These are phyloP conservation scores for Marsdenia floribunda DNA, from an alignment of 257 asterid genomes.

Conservation along the genomic window DNA sequence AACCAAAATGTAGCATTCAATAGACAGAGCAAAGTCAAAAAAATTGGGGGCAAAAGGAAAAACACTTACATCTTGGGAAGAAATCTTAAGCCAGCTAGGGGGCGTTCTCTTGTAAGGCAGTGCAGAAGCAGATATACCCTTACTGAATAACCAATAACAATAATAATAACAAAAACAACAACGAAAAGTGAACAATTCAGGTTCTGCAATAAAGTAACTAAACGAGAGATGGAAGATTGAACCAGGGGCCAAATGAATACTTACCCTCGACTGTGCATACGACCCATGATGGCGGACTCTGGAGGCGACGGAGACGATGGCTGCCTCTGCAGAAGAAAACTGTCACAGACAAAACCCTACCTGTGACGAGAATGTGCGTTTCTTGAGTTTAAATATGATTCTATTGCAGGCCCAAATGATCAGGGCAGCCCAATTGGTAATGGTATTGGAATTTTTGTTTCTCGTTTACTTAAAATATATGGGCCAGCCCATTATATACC, in stretches of 20 bases:
- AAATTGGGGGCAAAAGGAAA: background rate
- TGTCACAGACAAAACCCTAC: slow-evolving; percentile 21
- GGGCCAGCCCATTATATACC: too few relatives aligned
- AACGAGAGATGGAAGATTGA: background rate
- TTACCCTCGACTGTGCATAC: slow-evolving; percentile 87
- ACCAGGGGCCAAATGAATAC: background rate
- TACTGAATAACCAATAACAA: slow-evolving; percentile 30
- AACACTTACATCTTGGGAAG: slow-evolving; percentile 50
- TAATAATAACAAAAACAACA: background rate
- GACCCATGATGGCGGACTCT: slow-evolving; percentile 61
- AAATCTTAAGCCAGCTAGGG: slow-evolving; percentile 77
- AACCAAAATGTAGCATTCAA: background rate
- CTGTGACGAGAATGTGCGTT: background rate
- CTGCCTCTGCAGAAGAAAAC: background rate
- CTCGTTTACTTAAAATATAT: too few relatives aligned
- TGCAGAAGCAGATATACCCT: slow-evolving; percentile 88
- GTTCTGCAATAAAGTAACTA: too few relatives aligned
- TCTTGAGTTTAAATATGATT: too few relatives aligned
- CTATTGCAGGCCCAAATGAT: too few relatives aligned
- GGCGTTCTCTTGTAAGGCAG: slow-evolving; percentile 82
- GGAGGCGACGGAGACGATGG: slow-evolving; percentile 14
- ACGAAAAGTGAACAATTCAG: background rate
- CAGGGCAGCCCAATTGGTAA: too few relatives aligned
- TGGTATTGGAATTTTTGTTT: too few relatives aligned
- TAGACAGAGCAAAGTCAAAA: background rate